Evolutionary conservation across 331 rosid species (phyloP), one percentile per base, ranked within the genome.

Genomic region (Malus hybrid): DNA sequence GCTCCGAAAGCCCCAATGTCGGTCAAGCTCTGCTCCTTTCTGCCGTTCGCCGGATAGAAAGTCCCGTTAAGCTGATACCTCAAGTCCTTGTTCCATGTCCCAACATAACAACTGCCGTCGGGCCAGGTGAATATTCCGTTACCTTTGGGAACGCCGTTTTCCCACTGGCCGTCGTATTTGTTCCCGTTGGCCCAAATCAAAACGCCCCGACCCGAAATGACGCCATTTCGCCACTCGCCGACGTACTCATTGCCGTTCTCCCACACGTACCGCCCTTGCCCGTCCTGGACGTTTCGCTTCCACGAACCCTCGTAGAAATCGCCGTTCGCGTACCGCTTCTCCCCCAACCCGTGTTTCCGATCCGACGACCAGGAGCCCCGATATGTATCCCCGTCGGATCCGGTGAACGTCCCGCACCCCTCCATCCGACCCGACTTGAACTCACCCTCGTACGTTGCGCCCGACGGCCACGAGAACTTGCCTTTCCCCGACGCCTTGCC

Each of bases 401-500:
- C 99, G 61, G 83, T 87, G 73, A 92, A 95, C 6, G 93, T 90
- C 0, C 99, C 99, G 10, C 79, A 85, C 16, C 99, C 99, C 73
- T 92, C 99, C 97, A 95, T 95, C 22, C 96, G 83, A 59, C 97
- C 99, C 33, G 97, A 89, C 80, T 89, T 95, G 87, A 95, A 95
- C 62, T 89, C 97, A 1, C 97, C 99, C 72, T 95, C 99, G 79
- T 90, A 95, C 27, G 99, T 87, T 0, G 99, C 99, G 27, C 99
- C 99, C 0, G 97, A 92, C 20, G 99, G 99, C 99, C 99, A 95
- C 10, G 97, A 95, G 77, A 95, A 87, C 42, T 84, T 95, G 0
- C 99, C 99, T 52, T 92, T 95, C 2, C 99, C 99, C 1, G 95
- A 90, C 72, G 97, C 99, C 59, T 90, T 95, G 0, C 99, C 99